A percentile compares a stretch with the other conserved stretches of the same genome.
Conservation (phyloP, 768 basidiomycete genomes). For the Trichaptum fuscoviolaceum region DNA sequence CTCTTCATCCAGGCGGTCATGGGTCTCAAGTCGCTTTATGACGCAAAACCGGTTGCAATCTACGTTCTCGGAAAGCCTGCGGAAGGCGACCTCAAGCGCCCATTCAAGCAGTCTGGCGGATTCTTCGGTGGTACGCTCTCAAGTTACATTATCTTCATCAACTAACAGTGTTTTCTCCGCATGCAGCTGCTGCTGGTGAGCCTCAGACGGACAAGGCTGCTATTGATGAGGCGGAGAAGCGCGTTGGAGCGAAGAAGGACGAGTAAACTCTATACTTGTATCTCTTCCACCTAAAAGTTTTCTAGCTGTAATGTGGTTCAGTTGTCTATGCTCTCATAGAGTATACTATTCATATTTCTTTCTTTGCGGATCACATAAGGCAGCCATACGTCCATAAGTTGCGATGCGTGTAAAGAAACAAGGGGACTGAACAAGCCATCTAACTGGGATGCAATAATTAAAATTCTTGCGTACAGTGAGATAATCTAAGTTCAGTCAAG, state of each 20-base stretch:
- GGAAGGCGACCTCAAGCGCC: constrained; percentile 83
- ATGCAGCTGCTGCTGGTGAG: constrained; percentile 42
- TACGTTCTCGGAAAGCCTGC: constrained; percentile 76
- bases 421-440: background rate
- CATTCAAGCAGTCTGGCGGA: constrained; percentile 70
- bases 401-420: background rate
- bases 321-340: background rate
- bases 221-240: constrained; percentile 87
- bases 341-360: background rate
- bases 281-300: background rate
- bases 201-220: constrained; percentile 82
- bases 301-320: background rate
- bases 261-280: constrained; percentile 32
- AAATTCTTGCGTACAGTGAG: background rate
- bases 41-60: constrained; percentile 79
- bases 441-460: background rate
- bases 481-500: constrained; percentile 32
- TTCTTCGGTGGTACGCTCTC: constrained; percentile 61
- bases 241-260: constrained; percentile 75
- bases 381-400: background rate
- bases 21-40: constrained; percentile 88
- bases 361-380: background rate
- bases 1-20: constrained; percentile 93
- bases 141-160: background rate
- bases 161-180: background rate